These are phyloP conservation scores for Venustampulla echinocandica DNA, from an alignment of 495 filamentous ascomycete genomes.

Conservation along the genomic window DNA sequence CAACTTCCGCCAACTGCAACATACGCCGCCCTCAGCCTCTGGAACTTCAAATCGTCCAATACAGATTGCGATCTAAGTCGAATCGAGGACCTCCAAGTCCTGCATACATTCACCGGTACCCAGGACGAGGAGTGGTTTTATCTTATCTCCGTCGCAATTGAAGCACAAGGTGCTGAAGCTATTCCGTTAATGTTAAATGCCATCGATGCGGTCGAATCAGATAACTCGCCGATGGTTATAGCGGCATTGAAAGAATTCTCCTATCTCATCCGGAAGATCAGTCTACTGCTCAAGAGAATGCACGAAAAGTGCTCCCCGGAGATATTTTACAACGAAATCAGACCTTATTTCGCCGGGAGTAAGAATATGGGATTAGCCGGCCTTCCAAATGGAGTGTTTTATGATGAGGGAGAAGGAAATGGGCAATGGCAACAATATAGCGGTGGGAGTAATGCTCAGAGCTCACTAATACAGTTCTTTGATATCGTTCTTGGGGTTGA, in stretches of 20 bases:
- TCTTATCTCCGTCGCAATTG: constrained; percentile 25
- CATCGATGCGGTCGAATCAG: constrained; percentile 11
- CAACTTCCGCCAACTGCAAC: constrained; percentile 23
- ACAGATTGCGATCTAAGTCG: constrained; percentile 1
- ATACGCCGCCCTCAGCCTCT: constrained; percentile 25
- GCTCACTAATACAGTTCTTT: constrained; percentile 27
- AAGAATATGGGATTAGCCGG: constrained; percentile 23
- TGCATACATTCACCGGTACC: constrained; percentile 24
- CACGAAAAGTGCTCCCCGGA: constrained; percentile 21
- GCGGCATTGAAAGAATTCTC: constrained; percentile 10
- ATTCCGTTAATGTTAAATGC: constrained; percentile 20
- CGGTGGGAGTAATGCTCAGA: constrained; percentile 28
- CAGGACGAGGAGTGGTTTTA: constrained; percentile 27
- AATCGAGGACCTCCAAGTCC: constrained; percentile 11
- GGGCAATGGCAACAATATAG: constrained; percentile 19
- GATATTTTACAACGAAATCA: constrained; percentile 22
- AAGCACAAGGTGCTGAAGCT: constrained; percentile 18
- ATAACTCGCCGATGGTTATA: constrained; percentile 8
- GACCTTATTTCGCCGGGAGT: constrained; percentile 26
- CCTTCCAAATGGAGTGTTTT: constrained; percentile 24
- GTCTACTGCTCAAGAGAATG: constrained; percentile 20
- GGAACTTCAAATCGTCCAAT: constrained; percentile 17
- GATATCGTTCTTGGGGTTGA: constrained; percentile 25
- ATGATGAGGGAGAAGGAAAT: constrained; percentile 20
- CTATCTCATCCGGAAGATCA: constrained; percentile 13